These are phyloP conservation scores for Dendrostoma leiphaemia DNA, from an alignment of 2,329 filamentous ascomycete genomes.

Conservation along the genomic window DNA sequence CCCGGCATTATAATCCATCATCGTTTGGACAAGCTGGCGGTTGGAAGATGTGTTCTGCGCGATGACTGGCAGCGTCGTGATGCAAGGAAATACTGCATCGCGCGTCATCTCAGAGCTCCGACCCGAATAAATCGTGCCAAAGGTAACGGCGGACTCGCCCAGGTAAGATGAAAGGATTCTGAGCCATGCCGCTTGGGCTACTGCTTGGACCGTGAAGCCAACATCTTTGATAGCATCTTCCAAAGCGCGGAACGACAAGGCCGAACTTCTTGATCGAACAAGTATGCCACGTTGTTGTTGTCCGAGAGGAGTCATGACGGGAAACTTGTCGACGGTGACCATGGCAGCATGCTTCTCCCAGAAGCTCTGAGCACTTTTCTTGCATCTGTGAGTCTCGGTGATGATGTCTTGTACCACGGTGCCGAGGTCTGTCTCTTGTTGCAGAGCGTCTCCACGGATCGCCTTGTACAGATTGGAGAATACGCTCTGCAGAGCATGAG, in stretches of 20 bases:
- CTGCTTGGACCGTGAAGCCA: constrained; percentile 73
- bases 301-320: constrained; percentile 66
- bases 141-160: constrained; percentile 71
- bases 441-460: constrained; percentile 31
- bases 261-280: constrained; percentile 36
- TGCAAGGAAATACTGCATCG: constrained; percentile 69
- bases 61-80: constrained; percentile 75
- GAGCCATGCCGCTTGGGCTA: constrained; percentile 76
- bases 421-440: constrained; percentile 24
- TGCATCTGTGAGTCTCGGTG: constrained; percentile 26
- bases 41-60: constrained; percentile 56
- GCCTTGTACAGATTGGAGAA: constrained; percentile 54
- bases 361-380: constrained; percentile 45
- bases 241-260: constrained; percentile 43
- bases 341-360: constrained; percentile 59
- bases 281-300: constrained; percentile 32
- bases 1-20: constrained; percentile 64
- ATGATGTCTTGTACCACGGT: constrained; percentile 40
- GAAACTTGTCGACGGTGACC: constrained; percentile 68
- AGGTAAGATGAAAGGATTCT: constrained; percentile 72
- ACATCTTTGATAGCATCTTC: constrained; percentile 52
- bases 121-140: constrained; percentile 79
- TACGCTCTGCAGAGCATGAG: constrained; percentile 66
- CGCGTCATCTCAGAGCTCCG: constrained; percentile 60
- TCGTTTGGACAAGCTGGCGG: constrained; percentile 53